phyloP scores from a whole-genome alignment of 2,329 filamentous ascomycete genomes.

The Metarhizium anisopliae region DNA sequence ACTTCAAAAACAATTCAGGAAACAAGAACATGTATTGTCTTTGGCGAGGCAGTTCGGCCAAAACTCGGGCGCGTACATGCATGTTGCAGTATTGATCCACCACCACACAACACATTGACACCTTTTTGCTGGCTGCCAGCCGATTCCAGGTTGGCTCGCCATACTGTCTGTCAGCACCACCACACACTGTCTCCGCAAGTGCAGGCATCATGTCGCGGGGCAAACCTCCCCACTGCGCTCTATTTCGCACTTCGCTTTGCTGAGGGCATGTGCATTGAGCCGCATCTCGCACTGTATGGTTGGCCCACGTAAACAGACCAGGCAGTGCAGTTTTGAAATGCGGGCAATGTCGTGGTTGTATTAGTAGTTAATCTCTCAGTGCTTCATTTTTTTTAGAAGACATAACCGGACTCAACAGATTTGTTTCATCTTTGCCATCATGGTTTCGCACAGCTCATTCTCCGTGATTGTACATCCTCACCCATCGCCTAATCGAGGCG shows the following conservation, averaged over 20 bases:
- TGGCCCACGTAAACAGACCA: not conserved
- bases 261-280: not conserved
- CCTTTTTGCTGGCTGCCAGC: no score
- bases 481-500: constrained; percentile 27
- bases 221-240: not conserved
- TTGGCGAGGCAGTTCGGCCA: no score
- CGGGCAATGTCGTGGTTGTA: no score
- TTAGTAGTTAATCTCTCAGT: no score
- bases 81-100: not conserved
- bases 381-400: not conserved
- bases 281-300: not conserved
- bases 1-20: not conserved
- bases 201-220: not conserved
- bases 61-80: not conserved
- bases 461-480: constrained; percentile 38
- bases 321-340: no score
- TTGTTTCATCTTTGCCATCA: constrained; percentile 7
- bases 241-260: not conserved
- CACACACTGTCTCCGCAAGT: not conserved
- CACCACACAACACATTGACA: not conserved
- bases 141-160: not conserved
- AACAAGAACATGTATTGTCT: not conserved
- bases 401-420: not conserved
- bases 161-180: not conserved
- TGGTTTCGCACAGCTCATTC: constrained; percentile 26